Percentiles rank a stretch among this genome's conserved stretches.
These are phyloP conservation scores for Phlebiopsis flavidoalba DNA, from an alignment of 768 basidiomycete genomes.

Conservation along the genomic window DNA sequence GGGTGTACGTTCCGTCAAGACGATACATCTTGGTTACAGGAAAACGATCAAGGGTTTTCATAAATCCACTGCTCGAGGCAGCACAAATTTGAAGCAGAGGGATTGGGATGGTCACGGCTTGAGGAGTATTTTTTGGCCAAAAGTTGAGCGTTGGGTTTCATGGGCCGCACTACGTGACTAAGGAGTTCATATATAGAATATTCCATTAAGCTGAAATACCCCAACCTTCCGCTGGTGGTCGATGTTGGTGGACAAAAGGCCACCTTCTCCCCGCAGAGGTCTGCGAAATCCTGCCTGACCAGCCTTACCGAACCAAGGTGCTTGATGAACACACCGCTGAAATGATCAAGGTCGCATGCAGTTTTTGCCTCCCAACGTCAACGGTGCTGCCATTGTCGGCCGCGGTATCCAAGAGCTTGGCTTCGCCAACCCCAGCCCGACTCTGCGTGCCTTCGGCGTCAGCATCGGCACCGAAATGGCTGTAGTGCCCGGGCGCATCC, in stretches of 20 bases:
- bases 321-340: conserved; percentile 45
- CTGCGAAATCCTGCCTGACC: conserved; percentile 40
- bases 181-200: conserved; percentile 32
- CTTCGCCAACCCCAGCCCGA: conserved; percentile 26
- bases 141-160: conserved; percentile 29
- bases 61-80: conserved; percentile 33
- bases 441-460: conserved; percentile 41
- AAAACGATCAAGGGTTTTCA: conserved; percentile 62
- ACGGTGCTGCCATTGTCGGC: conserved; percentile 38
- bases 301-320: conserved; percentile 46
- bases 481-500: conserved; percentile 49
- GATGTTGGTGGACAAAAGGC: conserved; percentile 39
- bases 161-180: background rate
- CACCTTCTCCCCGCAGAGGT: conserved; percentile 42
- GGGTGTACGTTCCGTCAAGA: conserved; percentile 62
- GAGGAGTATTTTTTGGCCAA: conserved; percentile 41
- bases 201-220: conserved; percentile 30
- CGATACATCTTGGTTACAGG: conserved; percentile 67
- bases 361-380: conserved; percentile 45
- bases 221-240: conserved; percentile 41
- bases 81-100: conserved; percentile 37
- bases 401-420: conserved; percentile 41
- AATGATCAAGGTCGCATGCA: conserved; percentile 47
- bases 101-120: conserved; percentile 35
- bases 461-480: conserved; percentile 44